phyloP scores from a whole-genome alignment of 176 grass and related monocot species.

The Tillandsia leiboldiana region DNA sequence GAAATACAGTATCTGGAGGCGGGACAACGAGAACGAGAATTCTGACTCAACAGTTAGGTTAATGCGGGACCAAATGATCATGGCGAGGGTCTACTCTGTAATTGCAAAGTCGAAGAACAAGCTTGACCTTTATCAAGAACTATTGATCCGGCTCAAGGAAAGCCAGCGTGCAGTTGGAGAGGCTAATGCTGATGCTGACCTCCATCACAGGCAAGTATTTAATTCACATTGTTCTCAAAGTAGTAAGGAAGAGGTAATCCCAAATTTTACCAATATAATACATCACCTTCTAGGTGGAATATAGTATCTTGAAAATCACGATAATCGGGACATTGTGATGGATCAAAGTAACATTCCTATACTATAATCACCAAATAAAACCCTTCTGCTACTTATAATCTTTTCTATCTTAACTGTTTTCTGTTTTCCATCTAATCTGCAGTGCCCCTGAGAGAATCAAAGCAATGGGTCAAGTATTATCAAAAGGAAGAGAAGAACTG shows the following conservation, averaged over 20 bases:
- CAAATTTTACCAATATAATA: too few species aligned
- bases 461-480: slow-evolving; percentile 83
- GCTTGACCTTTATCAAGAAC: slow-evolving; percentile 57
- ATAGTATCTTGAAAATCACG: too few species aligned
- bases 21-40: slow-evolving; percentile 89
- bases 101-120: slow-evolving; percentile 72
- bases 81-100: slow-evolving; percentile 76
- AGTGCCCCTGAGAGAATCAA: slow-evolving; percentile 78
- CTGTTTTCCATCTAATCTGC: slow-evolving; percentile 20
- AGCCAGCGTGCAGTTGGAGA: slow-evolving; percentile 82
- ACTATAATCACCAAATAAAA: too few species aligned
- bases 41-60: slow-evolving; percentile 93
- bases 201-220: slow-evolving; percentile 57
- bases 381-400: too few species aligned
- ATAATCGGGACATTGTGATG: too few species aligned
- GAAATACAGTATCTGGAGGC: slow-evolving; percentile 97
- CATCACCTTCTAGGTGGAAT: too few species aligned
- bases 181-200: slow-evolving; percentile 73
- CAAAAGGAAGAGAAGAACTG: slow-evolving; percentile 75
- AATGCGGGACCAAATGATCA: slow-evolving; percentile 96
- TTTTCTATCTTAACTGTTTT: slow-evolving; percentile 11
- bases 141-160: slow-evolving; percentile 73
- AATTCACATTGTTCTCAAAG: background rate
- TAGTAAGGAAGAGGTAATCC: too few species aligned
- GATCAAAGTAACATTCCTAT: too few species aligned